Percentiles rank a stretch among this genome's conserved stretches.
Conservation (phyloP, 352 stramenopile genomes). For the Globisporangium ultimum region DNA sequence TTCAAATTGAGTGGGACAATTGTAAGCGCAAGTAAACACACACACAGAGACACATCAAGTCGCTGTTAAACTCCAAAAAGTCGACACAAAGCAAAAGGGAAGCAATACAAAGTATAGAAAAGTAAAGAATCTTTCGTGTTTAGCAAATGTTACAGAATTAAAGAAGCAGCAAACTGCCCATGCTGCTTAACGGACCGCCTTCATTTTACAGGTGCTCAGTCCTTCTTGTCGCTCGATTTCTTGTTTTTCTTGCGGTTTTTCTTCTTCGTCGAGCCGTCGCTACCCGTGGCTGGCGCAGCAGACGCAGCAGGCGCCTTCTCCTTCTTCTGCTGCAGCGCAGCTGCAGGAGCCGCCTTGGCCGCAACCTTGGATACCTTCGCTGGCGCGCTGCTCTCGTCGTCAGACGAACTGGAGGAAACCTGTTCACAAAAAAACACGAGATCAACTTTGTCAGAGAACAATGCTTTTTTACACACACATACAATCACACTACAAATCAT, state of each 20-base stretch:
- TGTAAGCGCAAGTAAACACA: no score
- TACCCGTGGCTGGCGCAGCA: slow-evolving; percentile 10
- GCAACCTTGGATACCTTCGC: slow-evolving; percentile 17
- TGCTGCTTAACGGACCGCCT: no score
- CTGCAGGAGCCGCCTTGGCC: slow-evolving; percentile 16
- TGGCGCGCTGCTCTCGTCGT: slow-evolving; percentile 15
- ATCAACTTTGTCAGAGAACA: neutral
- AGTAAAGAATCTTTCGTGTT: no score
- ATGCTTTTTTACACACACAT: slow-evolving; percentile 2
- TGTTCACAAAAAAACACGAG: slow-evolving; percentile 1
- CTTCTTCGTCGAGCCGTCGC: slow-evolving; percentile 32
- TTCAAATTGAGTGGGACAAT: no score
- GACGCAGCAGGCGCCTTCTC: slow-evolving; percentile 24
- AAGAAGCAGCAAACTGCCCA: no score
- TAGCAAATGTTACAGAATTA: no score
- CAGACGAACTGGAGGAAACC: slow-evolving; percentile 37
- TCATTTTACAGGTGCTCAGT: neutral
- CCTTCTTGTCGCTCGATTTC: slow-evolving; percentile 21
- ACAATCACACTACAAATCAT: slow-evolving; percentile 4
- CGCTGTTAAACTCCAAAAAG: no score
- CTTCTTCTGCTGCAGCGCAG: slow-evolving; percentile 26
- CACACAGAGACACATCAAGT: no score
- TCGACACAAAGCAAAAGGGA: no score
- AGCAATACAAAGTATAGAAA: no score
- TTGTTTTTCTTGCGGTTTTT: slow-evolving; percentile 67